These are phyloP conservation scores for Talaromyces verruculosus DNA, from an alignment of 2,329 filamentous ascomycete species.

Conservation along the genomic window DNA sequence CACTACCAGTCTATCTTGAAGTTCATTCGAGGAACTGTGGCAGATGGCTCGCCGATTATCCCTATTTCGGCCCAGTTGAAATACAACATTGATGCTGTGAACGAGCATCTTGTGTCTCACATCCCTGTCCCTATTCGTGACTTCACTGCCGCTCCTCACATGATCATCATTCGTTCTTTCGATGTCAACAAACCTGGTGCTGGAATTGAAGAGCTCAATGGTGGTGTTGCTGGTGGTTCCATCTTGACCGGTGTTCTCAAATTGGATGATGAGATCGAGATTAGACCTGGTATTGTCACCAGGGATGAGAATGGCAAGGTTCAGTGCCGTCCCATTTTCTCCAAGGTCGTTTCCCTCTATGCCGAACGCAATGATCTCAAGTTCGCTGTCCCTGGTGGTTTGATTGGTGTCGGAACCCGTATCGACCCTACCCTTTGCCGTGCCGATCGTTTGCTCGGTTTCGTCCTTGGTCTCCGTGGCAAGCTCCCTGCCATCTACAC, in stretches of 20 bases:
- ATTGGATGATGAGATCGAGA: constrained; percentile 96
- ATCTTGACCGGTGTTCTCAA: constrained; percentile 97
- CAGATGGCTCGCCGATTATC: constrained; percentile 91
- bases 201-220: constrained; percentile 97
- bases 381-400: constrained; percentile 93
- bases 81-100: constrained; percentile 98
- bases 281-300: constrained; percentile 95
- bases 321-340: constrained; percentile 96
- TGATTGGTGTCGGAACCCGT: constrained; percentile 96
- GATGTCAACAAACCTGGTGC: constrained; percentile 99
- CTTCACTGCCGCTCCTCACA: constrained; percentile 88
- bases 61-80: constrained; percentile 97
- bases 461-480: constrained; percentile 93
- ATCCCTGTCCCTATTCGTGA: constrained; percentile 90
- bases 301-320: constrained; percentile 92
- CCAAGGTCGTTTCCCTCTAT: constrained; percentile 89
- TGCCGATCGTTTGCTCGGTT: constrained; percentile 97
- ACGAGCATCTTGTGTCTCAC: constrained; percentile 91
- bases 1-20: constrained; percentile 98
- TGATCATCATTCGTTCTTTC: constrained; percentile 99
- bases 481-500: constrained; percentile 95
- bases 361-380: constrained; percentile 98
- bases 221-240: constrained; percentile 94
- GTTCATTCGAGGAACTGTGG: constrained; percentile 96
- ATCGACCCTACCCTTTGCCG: constrained; percentile 97